Conservation (phyloP, 2,329 filamentous ascomycete genomes). For the Colletotrichum coccodes region DNA sequence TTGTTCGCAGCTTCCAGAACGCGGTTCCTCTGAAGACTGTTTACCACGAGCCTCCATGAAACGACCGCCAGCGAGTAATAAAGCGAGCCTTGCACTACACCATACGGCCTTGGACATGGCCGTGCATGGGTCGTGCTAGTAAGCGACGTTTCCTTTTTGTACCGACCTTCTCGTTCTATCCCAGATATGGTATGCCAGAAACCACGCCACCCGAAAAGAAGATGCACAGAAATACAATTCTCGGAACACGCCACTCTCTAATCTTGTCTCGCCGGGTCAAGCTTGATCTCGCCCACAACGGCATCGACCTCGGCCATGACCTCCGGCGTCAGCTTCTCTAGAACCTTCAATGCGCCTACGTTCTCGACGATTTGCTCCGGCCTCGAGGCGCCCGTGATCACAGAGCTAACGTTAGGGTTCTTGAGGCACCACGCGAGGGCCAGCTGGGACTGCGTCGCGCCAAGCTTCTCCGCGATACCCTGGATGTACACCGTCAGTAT, state of each 20-base stretch:
- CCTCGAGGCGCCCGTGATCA: constrained; percentile 63
- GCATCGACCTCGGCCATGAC: constrained; percentile 62
- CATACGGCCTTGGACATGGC: neutral
- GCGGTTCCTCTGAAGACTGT: constrained; percentile 11
- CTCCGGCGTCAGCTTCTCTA: constrained; percentile 60
- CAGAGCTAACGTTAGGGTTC: constrained; percentile 63
- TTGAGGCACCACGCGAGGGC: constrained; percentile 64
- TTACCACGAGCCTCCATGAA: neutral
- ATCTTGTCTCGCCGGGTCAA: constrained; percentile 35
- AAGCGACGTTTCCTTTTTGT: constrained; percentile 1
- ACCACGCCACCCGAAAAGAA: constrained; percentile 10
- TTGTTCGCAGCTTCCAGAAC: constrained; percentile 24
- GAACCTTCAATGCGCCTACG: constrained; percentile 54
- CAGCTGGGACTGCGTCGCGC: constrained; percentile 60
- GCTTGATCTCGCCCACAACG: constrained; percentile 39
- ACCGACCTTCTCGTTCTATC: neutral
- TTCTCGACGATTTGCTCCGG: constrained; percentile 64
- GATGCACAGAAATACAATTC: neutral
- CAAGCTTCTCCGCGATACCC: constrained; percentile 67
- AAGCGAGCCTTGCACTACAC: neutral
- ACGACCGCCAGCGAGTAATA: constrained; percentile 15
- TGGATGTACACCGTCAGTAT: constrained; percentile 36
- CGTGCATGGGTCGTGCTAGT: constrained; percentile 7
- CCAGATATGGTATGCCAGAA: constrained; percentile 5
- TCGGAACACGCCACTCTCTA: constrained; percentile 20